Conservation (phyloP, 108 stramenopile species). For the Cylindrotheca fusiformis region DNA sequence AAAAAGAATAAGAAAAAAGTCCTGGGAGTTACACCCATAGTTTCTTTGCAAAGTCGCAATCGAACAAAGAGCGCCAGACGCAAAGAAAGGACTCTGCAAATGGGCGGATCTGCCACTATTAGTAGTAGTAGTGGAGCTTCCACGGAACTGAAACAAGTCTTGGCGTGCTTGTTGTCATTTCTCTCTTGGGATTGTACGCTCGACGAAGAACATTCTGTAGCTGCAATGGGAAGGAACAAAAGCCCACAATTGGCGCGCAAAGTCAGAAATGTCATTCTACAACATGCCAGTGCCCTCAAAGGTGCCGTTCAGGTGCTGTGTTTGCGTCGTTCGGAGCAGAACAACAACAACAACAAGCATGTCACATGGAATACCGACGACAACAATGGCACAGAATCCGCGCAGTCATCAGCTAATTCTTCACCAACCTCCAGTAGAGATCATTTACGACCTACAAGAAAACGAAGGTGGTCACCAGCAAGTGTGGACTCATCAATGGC, state of each 20-base stretch:
- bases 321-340: too few relatives aligned
- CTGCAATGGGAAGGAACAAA: slow-evolving; percentile 11
- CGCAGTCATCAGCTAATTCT: background rate
- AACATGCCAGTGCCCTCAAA: slow-evolving; percentile 15
- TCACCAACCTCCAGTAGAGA: background rate
- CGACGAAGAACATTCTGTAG: slow-evolving; percentile 24
- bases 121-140: background rate
- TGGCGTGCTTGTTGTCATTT: slow-evolving; percentile 44
- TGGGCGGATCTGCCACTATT: background rate
- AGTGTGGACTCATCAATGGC: too few relatives aligned
- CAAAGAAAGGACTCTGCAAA: slow-evolving; percentile 17
- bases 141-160: slow-evolving; percentile 25
- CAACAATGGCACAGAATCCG: too few relatives aligned
- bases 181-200: slow-evolving; percentile 57
- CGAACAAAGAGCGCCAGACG: slow-evolving; percentile 34
- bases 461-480: too few relatives aligned
- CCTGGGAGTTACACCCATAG: slow-evolving; percentile 2
- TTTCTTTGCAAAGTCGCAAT: background rate
- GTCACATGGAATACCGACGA: too few relatives aligned
- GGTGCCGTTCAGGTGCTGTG: slow-evolving; percentile 9
- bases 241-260: slow-evolving; percentile 19
- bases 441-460: too few relatives aligned
- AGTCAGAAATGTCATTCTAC: slow-evolving; percentile 24
- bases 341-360: background rate
- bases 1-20: background rate